Conservation (phyloP, 106 monocot species). For the Allium sativum region DNA sequence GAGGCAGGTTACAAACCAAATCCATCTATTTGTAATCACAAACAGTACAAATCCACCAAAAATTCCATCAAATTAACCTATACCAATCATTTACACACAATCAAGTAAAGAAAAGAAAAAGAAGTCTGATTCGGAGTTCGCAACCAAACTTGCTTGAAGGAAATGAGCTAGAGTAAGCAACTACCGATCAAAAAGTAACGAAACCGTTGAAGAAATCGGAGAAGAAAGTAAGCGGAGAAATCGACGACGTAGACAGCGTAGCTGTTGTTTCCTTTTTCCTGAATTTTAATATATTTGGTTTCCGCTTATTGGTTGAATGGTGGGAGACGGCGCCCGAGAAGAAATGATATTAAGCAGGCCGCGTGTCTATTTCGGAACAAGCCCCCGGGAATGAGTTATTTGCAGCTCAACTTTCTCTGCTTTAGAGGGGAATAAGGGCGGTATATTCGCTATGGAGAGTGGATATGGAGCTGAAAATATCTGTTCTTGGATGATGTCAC, state of each 20-base stretch:
- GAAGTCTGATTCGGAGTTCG: background rate
- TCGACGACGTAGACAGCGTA: background rate
- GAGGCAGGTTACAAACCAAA: constrained; percentile 36
- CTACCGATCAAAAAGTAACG: background rate
- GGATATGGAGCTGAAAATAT: no score
- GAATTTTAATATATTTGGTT: background rate
- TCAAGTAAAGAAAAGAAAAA: background rate
- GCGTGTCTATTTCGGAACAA: no score
- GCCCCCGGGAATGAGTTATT: no score
- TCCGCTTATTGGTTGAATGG: background rate
- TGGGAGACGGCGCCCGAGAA: background rate
- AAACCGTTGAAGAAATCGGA: background rate
- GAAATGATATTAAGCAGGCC: background rate
- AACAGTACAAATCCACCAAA: background rate
- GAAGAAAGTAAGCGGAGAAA: constrained; percentile 2
- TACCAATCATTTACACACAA: background rate
- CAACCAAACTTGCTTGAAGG: background rate
- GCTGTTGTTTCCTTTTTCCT: no score
- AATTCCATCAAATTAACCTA: background rate
- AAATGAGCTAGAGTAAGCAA: background rate
- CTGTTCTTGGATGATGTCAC: no score
- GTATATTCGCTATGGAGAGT: no score
- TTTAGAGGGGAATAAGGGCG: no score
- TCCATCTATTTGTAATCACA: constrained; percentile 35
- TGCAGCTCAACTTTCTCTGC: no score